Evolutionary conservation across 83 land plant species (phyloP).

Genomic region (Isoetes engelmannii): DNA sequence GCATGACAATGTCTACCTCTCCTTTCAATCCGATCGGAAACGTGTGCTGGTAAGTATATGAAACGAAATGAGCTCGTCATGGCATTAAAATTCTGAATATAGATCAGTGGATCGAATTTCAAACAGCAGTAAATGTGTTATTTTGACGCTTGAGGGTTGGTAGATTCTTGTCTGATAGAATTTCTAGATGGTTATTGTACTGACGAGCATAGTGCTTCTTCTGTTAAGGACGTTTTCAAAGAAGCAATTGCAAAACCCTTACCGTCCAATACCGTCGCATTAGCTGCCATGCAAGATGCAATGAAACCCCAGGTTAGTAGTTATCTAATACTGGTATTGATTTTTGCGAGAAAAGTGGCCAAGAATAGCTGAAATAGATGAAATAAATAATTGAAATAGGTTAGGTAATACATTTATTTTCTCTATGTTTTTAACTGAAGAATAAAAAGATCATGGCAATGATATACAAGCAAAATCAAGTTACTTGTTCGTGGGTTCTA

Average conservation of each 20-base stretch:
- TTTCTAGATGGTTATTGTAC: too few relatives aligned
- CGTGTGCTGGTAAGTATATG: constrained; percentile 23
- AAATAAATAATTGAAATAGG: neutral
- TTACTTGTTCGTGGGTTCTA: neutral
- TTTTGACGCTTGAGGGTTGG: too few relatives aligned
- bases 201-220: too few relatives aligned
- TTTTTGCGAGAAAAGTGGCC: neutral
- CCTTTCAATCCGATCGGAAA: constrained; percentile 40
- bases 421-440: neutral
- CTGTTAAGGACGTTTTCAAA: constrained; percentile 25
- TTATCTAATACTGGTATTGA: constrained; percentile 3
- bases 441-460: neutral
- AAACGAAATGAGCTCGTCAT: too few relatives aligned
- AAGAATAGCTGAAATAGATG: neutral
- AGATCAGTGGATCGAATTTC: too few relatives aligned
- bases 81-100: too few relatives aligned
- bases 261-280: constrained; percentile 22
- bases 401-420: neutral
- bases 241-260: constrained; percentile 24
- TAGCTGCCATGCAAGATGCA: constrained; percentile 39
- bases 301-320: constrained; percentile 28
- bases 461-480: neutral
- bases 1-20: constrained; percentile 25
- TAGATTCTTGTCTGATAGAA: too few relatives aligned
- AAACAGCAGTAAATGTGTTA: too few relatives aligned